phyloP scores from a whole-genome alignment of 2,329 filamentous ascomycete genomes.

The Colletotrichum sp. region DNA sequence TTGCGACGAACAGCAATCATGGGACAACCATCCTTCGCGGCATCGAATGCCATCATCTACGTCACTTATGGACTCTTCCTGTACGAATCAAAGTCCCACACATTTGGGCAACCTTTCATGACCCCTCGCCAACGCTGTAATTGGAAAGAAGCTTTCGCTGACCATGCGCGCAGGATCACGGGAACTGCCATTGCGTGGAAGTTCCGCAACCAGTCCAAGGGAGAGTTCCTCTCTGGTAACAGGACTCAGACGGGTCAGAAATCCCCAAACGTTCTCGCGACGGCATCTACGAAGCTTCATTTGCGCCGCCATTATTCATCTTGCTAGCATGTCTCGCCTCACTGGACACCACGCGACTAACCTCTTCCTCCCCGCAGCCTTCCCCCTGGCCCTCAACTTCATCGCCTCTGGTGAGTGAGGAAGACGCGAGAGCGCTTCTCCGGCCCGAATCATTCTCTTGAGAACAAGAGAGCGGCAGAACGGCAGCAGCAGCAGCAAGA shows the following conservation, averaged over 20 bases:
- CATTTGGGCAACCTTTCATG: no score
- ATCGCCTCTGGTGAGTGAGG: constrained; percentile 87
- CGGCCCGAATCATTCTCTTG: background rate
- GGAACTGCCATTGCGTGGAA: constrained; percentile 65
- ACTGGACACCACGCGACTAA: constrained; percentile 26
- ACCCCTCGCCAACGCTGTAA: no score
- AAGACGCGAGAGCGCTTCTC: constrained; percentile 29
- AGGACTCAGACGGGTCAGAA: constrained; percentile 82
- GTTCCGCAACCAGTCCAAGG: constrained; percentile 68
- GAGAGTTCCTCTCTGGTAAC: constrained; percentile 77
- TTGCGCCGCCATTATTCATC: background rate
- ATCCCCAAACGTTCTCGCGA: background rate
- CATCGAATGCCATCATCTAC: constrained; percentile 85
- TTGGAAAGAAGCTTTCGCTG: background rate
- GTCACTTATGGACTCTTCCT: constrained; percentile 79
- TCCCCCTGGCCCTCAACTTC: constrained; percentile 86
- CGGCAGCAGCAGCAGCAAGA: background rate
- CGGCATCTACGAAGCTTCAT: no score
- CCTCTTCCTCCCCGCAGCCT: constrained; percentile 52
- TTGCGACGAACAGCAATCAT: constrained; percentile 46
- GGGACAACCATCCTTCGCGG: constrained; percentile 76
- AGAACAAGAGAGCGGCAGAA: constrained; percentile 17
- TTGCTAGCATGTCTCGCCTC: background rate
- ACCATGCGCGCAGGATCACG: constrained; percentile 57
- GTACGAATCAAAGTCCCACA: constrained; percentile 51